These are phyloP conservation scores for Cryptosporidium bovis DNA, from an alignment of 169 alveolate genomes.

Conservation along the genomic window DNA sequence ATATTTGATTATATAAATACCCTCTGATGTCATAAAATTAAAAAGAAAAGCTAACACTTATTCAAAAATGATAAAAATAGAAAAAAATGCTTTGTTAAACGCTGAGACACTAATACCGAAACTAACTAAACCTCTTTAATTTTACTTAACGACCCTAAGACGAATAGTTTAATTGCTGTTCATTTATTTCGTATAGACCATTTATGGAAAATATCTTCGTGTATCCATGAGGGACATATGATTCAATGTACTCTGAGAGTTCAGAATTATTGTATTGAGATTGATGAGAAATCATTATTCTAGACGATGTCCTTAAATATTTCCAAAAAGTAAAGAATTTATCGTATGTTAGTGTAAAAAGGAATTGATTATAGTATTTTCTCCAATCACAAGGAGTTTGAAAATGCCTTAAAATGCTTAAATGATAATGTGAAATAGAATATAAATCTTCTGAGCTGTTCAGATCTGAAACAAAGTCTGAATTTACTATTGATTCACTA, in stretches of 20 bases:
- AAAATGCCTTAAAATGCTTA: constrained; percentile 8
- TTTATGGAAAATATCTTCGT: constrained; percentile 5
- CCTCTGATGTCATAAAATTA: too few species aligned
- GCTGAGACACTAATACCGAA: too few species aligned
- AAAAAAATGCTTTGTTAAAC: too few species aligned
- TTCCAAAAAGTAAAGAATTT: constrained; percentile 43
- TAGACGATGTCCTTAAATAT: constrained; percentile 29
- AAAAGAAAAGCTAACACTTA: too few species aligned
- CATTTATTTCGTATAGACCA: constrained; percentile 38
- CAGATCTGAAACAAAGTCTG: neutral
- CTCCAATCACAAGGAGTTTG: constrained; percentile 38
- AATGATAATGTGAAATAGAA: neutral
- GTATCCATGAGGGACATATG: constrained; percentile 43
- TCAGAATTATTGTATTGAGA: constrained; percentile 43
- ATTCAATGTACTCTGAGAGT: constrained; percentile 18
- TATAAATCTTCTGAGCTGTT: constrained; percentile 12
- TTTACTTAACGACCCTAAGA: neutral
- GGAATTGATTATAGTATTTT: constrained; percentile 21
- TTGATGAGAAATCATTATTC: constrained; percentile 40
- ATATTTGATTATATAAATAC: too few species aligned
- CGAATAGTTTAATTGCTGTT: constrained; percentile 6
- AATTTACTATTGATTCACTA: neutral
- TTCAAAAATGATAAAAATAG: too few species aligned
- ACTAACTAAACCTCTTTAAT: too few species aligned
- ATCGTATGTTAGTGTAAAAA: constrained; percentile 17